Evolutionary conservation across 148 eudicot species (phyloP).

Genomic region (Hydrangea macrophylla): DNA sequence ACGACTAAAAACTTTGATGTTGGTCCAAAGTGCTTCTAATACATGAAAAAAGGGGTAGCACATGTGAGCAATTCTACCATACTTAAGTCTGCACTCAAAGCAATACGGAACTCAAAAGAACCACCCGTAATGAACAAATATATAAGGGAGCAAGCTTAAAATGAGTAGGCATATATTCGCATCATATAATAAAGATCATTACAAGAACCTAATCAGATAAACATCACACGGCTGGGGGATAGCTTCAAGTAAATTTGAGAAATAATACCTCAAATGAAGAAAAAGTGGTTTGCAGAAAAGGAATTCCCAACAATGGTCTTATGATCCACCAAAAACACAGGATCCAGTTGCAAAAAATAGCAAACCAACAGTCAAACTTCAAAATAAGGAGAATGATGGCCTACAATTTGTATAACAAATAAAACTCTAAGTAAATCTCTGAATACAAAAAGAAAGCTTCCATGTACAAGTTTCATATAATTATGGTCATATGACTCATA

Average conservation of each 20-base stretch:
- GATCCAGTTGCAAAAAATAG: constrained; percentile 33
- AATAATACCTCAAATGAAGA: constrained; percentile 44
- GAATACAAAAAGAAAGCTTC: not conserved
- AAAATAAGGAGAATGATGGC: constrained; percentile 37
- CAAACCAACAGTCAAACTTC: constrained; percentile 36
- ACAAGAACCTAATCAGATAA: not conserved
- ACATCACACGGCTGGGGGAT: not conserved
- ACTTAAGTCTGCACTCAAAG: too few relatives aligned
- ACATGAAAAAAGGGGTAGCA: too few relatives aligned
- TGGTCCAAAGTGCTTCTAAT: too few relatives aligned
- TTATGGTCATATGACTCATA: not conserved
- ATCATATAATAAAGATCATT: not conserved
- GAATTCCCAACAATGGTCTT: constrained; percentile 44
- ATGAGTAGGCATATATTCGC: not conserved
- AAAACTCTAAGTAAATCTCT: not conserved
- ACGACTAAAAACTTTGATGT: too few relatives aligned
- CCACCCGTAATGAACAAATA: too few relatives aligned
- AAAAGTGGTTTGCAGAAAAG: constrained; percentile 46
- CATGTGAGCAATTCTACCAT: too few relatives aligned
- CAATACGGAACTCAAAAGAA: too few relatives aligned
- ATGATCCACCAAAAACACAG: constrained; percentile 68
- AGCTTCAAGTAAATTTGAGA: constrained; percentile 2
- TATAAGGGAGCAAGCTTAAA: not conserved
- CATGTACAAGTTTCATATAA: not conserved
- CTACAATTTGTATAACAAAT: constrained; percentile 26